Evolutionary conservation across 345 rosid species (phyloP), one percentile per base, ranked within the genome.

Genomic region (Moringa oleifera): DNA sequence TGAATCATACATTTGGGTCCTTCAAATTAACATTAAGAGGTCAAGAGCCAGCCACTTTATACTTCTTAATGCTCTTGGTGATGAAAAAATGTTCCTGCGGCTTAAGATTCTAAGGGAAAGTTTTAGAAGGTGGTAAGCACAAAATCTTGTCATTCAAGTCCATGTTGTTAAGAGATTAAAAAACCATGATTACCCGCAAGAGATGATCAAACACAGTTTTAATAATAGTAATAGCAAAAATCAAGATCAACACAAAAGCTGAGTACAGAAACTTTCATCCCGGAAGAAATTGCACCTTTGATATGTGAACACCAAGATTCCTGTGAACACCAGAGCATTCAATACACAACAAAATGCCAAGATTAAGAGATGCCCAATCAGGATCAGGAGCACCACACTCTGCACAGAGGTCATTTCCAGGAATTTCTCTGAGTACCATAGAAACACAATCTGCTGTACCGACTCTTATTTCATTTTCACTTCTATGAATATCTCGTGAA

Each of bases 311-410:
- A 8, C 98, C 98, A 36, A 88, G 94, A 75, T 88, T 91, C 68
- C 96, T 83, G 52, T 88, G 97, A 71, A 86, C 86, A 52, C 97
- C 94, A 65, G 97, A 91, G 71, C 96, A 91, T 72, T 88, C 89
- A 4, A 88, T 91, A 71, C 96, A 91, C 65, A 91, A 66, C 50
- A 91, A 75, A 63, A 88, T 81, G 52, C 96, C 96, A 73, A 91
- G 96, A 81, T 91, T 91, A 58, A 91, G 84, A 12, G 96, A 88
- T 53, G 96, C 97, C 97, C 97, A 91, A 67, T 86, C 90, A 13
- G 97, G 96, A 22, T 79, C 89, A 66, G 78, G 78, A 58, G 88
- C 80, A 72, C 79, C 63, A 75, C 97, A 91, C 68, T 91, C 95
- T 68, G 88, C 97, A 80, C 97, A 91, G 55, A 71, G 53, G 61